Evolutionary conservation across 2,329 filamentous ascomycete genomes (phyloP), one percentile per base, ranked within the genome.

Genomic region (Chalaropsis ovoidea): DNA sequence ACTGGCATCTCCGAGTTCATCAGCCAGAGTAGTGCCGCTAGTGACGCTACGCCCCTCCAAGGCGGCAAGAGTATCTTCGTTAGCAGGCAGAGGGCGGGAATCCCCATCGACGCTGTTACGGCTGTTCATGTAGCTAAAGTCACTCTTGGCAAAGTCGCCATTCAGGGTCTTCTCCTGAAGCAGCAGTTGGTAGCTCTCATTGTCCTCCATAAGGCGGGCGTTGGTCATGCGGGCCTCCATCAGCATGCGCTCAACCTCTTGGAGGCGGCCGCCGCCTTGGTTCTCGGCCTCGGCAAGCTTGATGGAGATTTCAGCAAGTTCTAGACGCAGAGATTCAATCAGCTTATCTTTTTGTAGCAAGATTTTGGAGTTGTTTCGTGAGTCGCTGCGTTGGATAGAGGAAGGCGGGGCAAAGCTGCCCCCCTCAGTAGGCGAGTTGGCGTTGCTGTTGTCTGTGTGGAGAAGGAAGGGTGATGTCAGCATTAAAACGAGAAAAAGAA

Each of bases 161-260:
- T 95, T 96, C 67, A 99, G 82, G 0, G 94, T 97, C 80, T 91
- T 93, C 75, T 97, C 92, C 72, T 91, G 90, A 27, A 99, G 84
- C 19, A 99, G 84, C 45, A 97, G 82, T 76, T 97, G 93, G 76
- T 96, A 99, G 76, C 91, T 95, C 76, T 99, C 94, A 72, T 97
- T 97, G 76, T 99, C 94, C 77, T 99, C 94, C 89, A 96, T 94
- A 69, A 99, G 80, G 58, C 92, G 85, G 66, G 94, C 94, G 73
- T 97, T 99, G 70, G 91, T 88, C 88, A 97, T 94, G 71, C 92
- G 90, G 47, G 90, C 87, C 73, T 97, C 93, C 76, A 96, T 86
- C 63, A 97, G 82, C 69, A 89, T 84, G 71, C 88, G 87, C 77
- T 97, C 92, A n/a, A 97, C 83, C 75, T 96, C 90, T 70, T 90